A percentile compares a stretch with the other conserved stretches of the same genome.
Conservation (phyloP, 192 early-diverging fungal species). For the Gigaspora rosea region DNA sequence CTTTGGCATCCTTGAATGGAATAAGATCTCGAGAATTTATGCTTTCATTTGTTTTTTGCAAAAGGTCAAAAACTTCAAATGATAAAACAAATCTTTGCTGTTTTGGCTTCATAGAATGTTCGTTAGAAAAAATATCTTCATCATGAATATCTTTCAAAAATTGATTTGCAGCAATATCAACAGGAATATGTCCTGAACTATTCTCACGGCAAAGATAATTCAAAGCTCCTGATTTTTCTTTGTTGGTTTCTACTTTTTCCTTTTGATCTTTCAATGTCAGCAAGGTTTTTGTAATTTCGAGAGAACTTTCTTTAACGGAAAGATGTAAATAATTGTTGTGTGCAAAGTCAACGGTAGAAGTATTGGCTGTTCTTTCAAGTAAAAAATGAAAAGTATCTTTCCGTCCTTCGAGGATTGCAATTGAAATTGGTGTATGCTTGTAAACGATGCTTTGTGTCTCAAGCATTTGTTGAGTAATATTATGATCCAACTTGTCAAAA, state of each 20-base stretch:
- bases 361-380: not conserved
- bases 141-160: not conserved
- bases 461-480: not conserved
- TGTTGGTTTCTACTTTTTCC: not conserved
- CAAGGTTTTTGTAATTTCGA: not conserved
- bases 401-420: not conserved
- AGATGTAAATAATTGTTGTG: conserved; percentile 17
- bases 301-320: not conserved
- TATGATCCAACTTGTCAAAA: not conserved
- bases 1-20: too few species aligned
- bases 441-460: not conserved
- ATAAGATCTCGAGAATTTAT: too few species aligned
- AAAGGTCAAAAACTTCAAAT: too few species aligned
- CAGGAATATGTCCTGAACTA: conserved; percentile 1
- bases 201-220: conserved; percentile 3
- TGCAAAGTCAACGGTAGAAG: conserved; percentile 8
- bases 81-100: too few species aligned
- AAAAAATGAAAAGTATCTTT: not conserved
- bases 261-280: not conserved
- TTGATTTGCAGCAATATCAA: conserved; percentile 4
- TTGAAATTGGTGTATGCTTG: conserved; percentile 1
- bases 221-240: too few species aligned
- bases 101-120: too few species aligned
- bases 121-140: too few species aligned
- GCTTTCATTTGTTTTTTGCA: too few species aligned